Evolutionary conservation across 768 basidiomycete species (phyloP), one percentile per base, ranked within the genome.

Genomic region (Sporobolomyces phaffii): DNA sequence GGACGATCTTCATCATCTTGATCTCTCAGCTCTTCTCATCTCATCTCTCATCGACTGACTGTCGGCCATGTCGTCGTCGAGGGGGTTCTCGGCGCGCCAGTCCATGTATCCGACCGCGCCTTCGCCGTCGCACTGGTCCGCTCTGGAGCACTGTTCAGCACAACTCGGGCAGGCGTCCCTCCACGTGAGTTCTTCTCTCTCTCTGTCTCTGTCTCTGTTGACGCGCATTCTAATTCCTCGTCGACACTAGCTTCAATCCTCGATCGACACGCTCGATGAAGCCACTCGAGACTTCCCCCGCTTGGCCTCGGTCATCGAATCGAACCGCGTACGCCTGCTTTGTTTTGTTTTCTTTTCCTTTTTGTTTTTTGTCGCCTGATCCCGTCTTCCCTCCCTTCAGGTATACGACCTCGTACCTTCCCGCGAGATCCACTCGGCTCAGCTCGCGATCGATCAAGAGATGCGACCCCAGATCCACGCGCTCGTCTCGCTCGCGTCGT

Each of bases 381-480:
- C 22, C 43, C 33, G 14, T 11, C n/a, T 28, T n/a, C 31, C 52
- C 28, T 17, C 49, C 15, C 40, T 33, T n/a, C 38, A 69, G 68
- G 40, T 71, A 7, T 71, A 60, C 48, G 69, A 71, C 43, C 33
- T 66, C 31, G 41, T 71, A 7, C 62, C 65, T 18, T 61, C 63
- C 28, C 24, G 49, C 9, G 69, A 71, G 6, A 59, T 71, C 11
- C n/a, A 9, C 3, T 1, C 13, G 0, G 65, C 65, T 0, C 69
- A 71, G 15, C 38, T 53, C 20, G 44, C 49, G 5, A 24, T 71
- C 9, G 41, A 49, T 15, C 31, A 34, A 50, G 62, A 67, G 45
- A 67, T 71, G 56, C 26, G 33, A 29, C 70, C 70, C 14, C 65
- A 67, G 62, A 67, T 71, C 17, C 49, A 64, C 2, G 70, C 59